phyloP scores from a whole-genome alignment of 139 green algal species.

The Ettlia oleoabundans region DNA sequence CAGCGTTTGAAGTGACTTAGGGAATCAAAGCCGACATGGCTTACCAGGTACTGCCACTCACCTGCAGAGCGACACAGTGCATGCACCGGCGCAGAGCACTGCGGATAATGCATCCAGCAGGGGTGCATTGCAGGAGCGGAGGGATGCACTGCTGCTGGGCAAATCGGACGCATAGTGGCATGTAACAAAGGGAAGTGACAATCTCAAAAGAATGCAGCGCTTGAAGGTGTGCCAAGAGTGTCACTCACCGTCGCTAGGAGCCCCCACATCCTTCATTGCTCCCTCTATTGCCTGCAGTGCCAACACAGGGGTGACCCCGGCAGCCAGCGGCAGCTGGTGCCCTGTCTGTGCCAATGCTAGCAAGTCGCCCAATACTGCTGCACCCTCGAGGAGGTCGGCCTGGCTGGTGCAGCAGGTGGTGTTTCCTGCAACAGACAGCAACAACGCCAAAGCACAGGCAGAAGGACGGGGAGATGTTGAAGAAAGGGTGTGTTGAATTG shows the following conservation, averaged over 20 bases:
- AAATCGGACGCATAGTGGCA: too few relatives aligned
- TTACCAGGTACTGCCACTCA: slow-evolving; percentile 16
- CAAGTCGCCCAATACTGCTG: not conserved
- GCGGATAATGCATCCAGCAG: not conserved
- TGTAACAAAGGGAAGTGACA: too few relatives aligned
- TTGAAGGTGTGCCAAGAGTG: not conserved
- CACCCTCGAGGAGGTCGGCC: slow-evolving; percentile 17
- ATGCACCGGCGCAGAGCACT: not conserved
- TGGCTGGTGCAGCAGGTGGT: not conserved
- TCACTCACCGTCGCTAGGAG: not conserved
- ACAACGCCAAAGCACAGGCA: not conserved
- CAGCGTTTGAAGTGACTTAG: not conserved
- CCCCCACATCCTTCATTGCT: not conserved
- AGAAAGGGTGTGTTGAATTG: too few relatives aligned
- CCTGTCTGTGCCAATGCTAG: not conserved
- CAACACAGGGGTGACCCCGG: not conserved
- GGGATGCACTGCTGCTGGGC: not conserved
- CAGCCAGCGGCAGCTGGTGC: not conserved
- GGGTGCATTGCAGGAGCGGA: not conserved
- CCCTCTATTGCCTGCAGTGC: not conserved
- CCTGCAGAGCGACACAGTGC: slow-evolving; percentile 1
- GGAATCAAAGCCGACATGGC: not conserved
- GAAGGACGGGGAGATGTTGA: not conserved
- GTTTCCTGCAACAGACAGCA: not conserved
- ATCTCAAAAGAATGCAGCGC: not conserved